Evolutionary conservation across 352 stramenopile species (phyloP).

Genomic region (Globisporangium megalacanthum): DNA sequence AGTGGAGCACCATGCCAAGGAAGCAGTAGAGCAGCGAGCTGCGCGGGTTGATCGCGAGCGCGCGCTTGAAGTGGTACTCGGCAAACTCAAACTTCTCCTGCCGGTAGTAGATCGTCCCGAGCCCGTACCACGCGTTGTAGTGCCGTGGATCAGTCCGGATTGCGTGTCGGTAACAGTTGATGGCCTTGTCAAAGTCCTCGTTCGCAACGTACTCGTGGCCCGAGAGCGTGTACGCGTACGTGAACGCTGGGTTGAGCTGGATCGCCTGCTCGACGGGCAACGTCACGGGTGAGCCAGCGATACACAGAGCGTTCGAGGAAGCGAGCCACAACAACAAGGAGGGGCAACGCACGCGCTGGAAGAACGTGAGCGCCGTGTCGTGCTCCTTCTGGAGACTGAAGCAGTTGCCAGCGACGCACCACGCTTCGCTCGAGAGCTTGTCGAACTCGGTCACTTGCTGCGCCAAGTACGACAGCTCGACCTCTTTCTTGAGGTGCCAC

Average conservation of each 20-base stretch:
- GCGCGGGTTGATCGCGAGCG: conserved; percentile 92
- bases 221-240: conserved; percentile 97
- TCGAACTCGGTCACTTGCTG: conserved; percentile 93
- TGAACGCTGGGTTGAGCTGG: conserved; percentile 93
- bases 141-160: conserved; percentile 91
- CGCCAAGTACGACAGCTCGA: conserved; percentile 95
- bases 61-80: conserved; percentile 95
- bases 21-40: conserved; percentile 95
- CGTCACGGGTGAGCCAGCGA: background rate
- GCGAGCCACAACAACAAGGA: background rate
- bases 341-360: conserved; percentile 72
- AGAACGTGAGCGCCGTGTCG: conserved; percentile 94
- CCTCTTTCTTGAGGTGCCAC: conserved; percentile 97
- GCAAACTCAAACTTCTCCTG: conserved; percentile 98
- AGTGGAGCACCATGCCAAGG: conserved; percentile 93
- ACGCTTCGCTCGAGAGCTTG: conserved; percentile 90
- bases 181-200: conserved; percentile 98
- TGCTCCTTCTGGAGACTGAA: conserved; percentile 98
- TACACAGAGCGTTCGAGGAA: background rate
- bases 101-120: conserved; percentile 94
- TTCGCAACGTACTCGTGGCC: conserved; percentile 97
- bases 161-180: conserved; percentile 93
- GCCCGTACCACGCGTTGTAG: conserved; percentile 92
- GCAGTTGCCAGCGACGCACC: conserved; percentile 97
- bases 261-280: conserved; percentile 54